Conservation (phyloP, 768 basidiomycete genomes). For the Tricholoma matsutake region DNA sequence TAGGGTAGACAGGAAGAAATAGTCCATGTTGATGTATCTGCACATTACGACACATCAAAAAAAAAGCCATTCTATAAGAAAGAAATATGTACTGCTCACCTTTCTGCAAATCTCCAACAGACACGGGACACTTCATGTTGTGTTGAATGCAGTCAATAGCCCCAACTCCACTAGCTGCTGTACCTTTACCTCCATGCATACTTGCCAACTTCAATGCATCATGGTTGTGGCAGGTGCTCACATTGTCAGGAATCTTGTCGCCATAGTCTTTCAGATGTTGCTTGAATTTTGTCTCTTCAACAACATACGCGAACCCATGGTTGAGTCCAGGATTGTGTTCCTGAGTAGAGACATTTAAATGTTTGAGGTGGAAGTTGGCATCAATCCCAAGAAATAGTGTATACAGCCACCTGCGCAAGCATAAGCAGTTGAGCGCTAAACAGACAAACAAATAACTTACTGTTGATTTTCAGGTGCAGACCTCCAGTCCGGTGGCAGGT, state of each 20-base stretch:
- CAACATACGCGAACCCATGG: no score
- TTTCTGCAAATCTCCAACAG: conserved; percentile 7
- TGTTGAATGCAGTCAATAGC: conserved; percentile 13
- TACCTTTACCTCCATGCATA: conserved; percentile 10
- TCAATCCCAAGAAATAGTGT: no score
- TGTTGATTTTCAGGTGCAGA: conserved; percentile 1
- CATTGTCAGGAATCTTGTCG: no score
- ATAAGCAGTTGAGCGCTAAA: background rate
- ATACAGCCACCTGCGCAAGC: background rate
- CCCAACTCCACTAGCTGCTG: conserved; percentile 7
- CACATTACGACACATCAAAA: background rate
- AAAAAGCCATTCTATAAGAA: background rate
- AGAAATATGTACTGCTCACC: background rate
- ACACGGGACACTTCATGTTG: conserved; percentile 6
- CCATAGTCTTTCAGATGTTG: conserved; percentile 1
- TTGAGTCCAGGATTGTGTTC: conserved; percentile 10
- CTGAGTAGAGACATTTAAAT: conserved; percentile 14
- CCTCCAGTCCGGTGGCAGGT: conserved; percentile 21
- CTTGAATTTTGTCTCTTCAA: conserved; percentile 8
- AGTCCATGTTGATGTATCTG: conserved; percentile 15
- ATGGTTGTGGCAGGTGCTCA: no score
- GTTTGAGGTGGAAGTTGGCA: conserved; percentile 19
- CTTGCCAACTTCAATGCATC: background rate
- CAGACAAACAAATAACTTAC: background rate
- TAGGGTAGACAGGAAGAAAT: conserved; percentile 21